Percentiles rank a stretch among this genome's conserved stretches.
Conservation (phyloP, 305 asterid species). For the Stenogyne calaminthoides region DNA sequence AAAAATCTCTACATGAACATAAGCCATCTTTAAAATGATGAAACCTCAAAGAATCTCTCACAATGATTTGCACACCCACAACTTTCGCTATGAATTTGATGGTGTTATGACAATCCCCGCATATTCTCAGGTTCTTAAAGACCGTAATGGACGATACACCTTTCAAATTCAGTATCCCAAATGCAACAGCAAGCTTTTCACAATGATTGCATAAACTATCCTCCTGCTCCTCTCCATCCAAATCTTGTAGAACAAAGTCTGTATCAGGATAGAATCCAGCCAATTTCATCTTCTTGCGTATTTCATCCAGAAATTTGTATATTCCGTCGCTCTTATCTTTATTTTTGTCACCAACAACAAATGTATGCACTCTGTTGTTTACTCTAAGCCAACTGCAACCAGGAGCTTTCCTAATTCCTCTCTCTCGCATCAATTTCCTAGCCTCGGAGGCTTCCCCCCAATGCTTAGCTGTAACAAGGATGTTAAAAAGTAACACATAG, state of each 20-base stretch:
- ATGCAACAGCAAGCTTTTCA: constrained; percentile 52
- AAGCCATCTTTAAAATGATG: constrained; percentile 47
- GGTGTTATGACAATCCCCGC: constrained; percentile 72
- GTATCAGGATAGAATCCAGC: constrained; percentile 55
- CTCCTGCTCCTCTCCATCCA: constrained; percentile 70
- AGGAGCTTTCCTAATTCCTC: constrained; percentile 59
- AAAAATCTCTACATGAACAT: constrained; percentile 54
- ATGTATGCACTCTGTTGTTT: constrained; percentile 51
- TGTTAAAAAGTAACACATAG: constrained; percentile 61
- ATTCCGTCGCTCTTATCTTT: constrained; percentile 41
- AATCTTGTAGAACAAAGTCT: constrained; percentile 62
- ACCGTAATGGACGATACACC: constrained; percentile 57
- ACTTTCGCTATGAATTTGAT: constrained; percentile 54
- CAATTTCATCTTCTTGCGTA: constrained; percentile 55
- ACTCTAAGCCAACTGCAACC: constrained; percentile 81
- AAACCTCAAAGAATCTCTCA: constrained; percentile 52
- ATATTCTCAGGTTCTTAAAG: constrained; percentile 57
- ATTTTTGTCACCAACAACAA: constrained; percentile 58
- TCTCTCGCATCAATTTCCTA: constrained; percentile 68
- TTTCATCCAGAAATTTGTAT: constrained; percentile 48
- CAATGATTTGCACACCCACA: constrained; percentile 37
- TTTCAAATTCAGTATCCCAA: constrained; percentile 57
- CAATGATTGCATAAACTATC: constrained; percentile 53
- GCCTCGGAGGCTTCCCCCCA: constrained; percentile 64
- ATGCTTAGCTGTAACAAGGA: constrained; percentile 58